Conservation (phyloP, 495 filamentous ascomycete species). For the Penicillium antarcticum region DNA sequence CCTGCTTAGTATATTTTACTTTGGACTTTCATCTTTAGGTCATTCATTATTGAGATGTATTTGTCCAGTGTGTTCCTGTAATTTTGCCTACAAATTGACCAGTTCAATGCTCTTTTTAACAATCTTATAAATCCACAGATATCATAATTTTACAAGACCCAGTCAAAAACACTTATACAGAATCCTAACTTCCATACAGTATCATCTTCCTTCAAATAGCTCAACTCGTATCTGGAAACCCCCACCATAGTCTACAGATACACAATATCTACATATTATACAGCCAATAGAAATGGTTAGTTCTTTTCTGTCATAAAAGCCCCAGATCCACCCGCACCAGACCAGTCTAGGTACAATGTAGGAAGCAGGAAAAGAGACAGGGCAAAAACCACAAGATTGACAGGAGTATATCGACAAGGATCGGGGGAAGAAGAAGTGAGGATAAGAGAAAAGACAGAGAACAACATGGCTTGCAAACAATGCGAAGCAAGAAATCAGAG, state of each 20-base stretch:
- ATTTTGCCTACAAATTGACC: too few relatives aligned
- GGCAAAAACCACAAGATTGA: conserved; percentile 12
- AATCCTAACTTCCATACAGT: too few relatives aligned
- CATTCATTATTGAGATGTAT: not conserved
- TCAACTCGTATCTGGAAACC: too few relatives aligned
- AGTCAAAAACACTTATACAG: too few relatives aligned
- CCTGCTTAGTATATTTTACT: not conserved
- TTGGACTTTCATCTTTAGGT: not conserved
- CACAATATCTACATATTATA: not conserved
- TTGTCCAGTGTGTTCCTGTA: too few relatives aligned
- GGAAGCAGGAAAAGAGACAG: conserved; percentile 17
- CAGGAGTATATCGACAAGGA: conserved; percentile 22
- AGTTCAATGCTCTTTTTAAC: too few relatives aligned
- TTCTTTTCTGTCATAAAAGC: conserved; percentile 24
- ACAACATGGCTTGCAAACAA: conserved; percentile 22
- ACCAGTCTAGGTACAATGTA: conserved; percentile 29
- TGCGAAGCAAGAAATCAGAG: conserved; percentile 18
- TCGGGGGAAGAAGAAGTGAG: conserved; percentile 5
- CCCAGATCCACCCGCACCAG: conserved; percentile 22
- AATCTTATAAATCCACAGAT: too few relatives aligned
- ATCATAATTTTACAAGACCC: too few relatives aligned
- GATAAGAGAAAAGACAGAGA: conserved; percentile 4
- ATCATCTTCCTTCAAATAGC: too few relatives aligned
- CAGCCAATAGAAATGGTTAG: conserved; percentile 14
- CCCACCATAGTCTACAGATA: not conserved